Evolutionary conservation across 257 asterid species (phyloP).

Genomic region (Salvia miltiorrhiza): DNA sequence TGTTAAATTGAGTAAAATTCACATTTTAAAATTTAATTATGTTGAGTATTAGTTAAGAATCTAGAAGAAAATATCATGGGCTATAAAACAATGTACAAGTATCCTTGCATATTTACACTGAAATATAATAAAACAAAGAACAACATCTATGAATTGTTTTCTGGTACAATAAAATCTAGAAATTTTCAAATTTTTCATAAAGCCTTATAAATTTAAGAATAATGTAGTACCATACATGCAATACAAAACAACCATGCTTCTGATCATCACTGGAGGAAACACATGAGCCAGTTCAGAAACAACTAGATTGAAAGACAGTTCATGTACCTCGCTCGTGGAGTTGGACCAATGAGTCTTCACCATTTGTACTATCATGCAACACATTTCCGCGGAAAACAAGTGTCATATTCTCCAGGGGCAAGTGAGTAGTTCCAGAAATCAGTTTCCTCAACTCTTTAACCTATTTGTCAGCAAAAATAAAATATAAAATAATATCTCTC

Average conservation of each 20-base stretch:
- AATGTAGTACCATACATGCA: neutral
- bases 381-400: conserved; percentile 75
- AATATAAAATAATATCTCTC: neutral
- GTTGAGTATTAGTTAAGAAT: too few relatives aligned
- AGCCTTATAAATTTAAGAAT: neutral
- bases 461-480: conserved; percentile 29
- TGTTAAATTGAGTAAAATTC: too few relatives aligned
- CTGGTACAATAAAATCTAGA: too few relatives aligned
- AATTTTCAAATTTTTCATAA: too few relatives aligned
- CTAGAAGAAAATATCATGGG: too few relatives aligned
- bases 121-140: too few relatives aligned
- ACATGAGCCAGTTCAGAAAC: neutral
- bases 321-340: conserved; percentile 61
- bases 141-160: too few relatives aligned
- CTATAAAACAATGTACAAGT: too few relatives aligned
- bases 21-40: too few relatives aligned
- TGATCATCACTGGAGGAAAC: conserved; percentile 15
- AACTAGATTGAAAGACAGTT: conserved; percentile 5
- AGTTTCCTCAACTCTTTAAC: conserved; percentile 74
- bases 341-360: conserved; percentile 44
- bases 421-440: conserved; percentile 51
- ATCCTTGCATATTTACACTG: too few relatives aligned
- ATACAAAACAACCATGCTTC: neutral
- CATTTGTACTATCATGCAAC: conserved; percentile 53
- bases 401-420: conserved; percentile 50